Evolutionary conservation across 2,329 filamentous ascomycete species (phyloP), one percentile per base, ranked within the genome.

Genomic region (Clonostachys chloroleuca): DNA sequence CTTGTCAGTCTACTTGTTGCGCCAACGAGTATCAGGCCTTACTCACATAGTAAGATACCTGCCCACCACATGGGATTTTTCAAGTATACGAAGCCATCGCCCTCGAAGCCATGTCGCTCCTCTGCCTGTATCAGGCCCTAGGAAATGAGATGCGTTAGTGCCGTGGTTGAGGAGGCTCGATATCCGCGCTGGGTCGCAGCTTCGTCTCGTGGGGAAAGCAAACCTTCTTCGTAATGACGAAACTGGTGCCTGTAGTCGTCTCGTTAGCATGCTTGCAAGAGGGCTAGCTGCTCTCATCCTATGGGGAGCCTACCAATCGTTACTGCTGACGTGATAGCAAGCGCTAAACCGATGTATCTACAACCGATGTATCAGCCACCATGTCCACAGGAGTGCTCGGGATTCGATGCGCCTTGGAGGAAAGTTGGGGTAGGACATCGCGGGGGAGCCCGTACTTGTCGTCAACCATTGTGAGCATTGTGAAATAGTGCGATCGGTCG

Each of bases 201-300:
- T 16, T 40, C 24, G 9, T 18, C 17, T 14, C 9, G 39, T 14
- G 43, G 12, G 42, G 18, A 35, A 24, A 12, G 34, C 61, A 66
- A 73, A 94, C 89, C 81, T 96, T 97, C 74, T 99, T 99, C 43
- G 95, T 99, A 61, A 99, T 96, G 57, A 99, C 92, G 68, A 99
- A 99, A 79, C 92, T 96, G 45, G 89, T 91, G 62, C 91, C 90
- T 94, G 58, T 41, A 49, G 40, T 49, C 37, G 39, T 41, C 47
- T 47, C 53, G 54, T 63, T 45, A 63, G 56, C 40, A 45, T 39
- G 12, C 17, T n/a, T 18, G 17, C 3, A 39, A 39, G 12, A 18
- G 36, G 17, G 14, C 14, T 10, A n/a, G 17, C 17, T 18, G 36
- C 12, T 43, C 13, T 44, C 47, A 30, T 16, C 24, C 36, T 49